Evolutionary conservation across 495 filamentous ascomycete genomes (phyloP), one percentile per base, ranked within the genome.

Genomic region (Talaromyces ruber): DNA sequence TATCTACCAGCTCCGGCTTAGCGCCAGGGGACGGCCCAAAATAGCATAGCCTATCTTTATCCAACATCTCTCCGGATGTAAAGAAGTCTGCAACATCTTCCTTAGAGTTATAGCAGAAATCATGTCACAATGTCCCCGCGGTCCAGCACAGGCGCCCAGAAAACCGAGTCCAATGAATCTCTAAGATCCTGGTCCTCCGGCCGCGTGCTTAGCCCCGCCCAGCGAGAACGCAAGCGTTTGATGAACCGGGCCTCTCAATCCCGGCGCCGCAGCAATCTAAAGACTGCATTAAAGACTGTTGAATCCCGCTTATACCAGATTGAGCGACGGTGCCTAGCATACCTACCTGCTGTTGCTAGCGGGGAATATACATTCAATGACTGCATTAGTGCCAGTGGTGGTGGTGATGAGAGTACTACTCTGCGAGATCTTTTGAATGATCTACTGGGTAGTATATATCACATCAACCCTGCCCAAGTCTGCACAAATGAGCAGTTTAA

Each of bases 171-270:
- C 21, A 54, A 25, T 22, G 21, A 6, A 18, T 14, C 22, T 6
- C n/a, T 26, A 54, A 58, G 37, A 37, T 29, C 55, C 14, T 58
- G 55, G 55, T 58, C 55, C 30, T 18, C 55, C 25, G 55, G 55
- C 55, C 55, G 55, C 26, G 32, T 58, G 1, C 55, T 58, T 3
- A 58, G 28, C 30, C 55, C 16, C 4, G 32, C 55, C 4, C 55
- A 58, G 5, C 0, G 55, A 22, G 55, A 58, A 24, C 55, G 55
- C 18, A 58, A 58, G 24, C 55, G 55, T 4, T 7, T 34, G 1
- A 58, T 58, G 55, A 58, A 58, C 16, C 55, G 55, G 16, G 55
- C 25, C 55, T 58, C 55, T 32, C 55, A 58, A 24, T 30, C 55
- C 30, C 14, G 32, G 12, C 28, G 55, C 14, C n/a, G 30, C 28